Conservation (phyloP, 768 basidiomycete genomes). For the button mushroom (Agaricus bisporus) region DNA sequence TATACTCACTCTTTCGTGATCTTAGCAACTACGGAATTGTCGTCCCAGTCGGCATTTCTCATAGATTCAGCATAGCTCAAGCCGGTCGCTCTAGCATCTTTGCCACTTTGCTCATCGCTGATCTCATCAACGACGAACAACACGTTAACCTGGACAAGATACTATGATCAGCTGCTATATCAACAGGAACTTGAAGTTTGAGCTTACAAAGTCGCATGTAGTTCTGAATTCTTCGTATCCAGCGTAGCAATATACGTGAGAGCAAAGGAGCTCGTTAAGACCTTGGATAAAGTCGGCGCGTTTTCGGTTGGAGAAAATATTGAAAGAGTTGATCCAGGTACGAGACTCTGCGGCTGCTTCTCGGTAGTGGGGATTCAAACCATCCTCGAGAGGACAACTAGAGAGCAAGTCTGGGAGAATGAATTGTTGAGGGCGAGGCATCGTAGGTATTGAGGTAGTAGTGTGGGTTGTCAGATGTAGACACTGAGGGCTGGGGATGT, state of each 20-base stretch:
- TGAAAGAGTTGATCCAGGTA: constrained; percentile 56
- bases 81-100: constrained; percentile 48
- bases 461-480: constrained; percentile 11
- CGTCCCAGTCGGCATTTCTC: constrained; percentile 44
- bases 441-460: constrained; percentile 14
- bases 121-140: constrained; percentile 66
- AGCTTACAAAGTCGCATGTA: constrained; percentile 52
- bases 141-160: constrained; percentile 38
- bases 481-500: constrained; percentile 12
- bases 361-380: constrained; percentile 51
- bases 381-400: constrained; percentile 39
- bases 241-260: constrained; percentile 56
- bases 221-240: constrained; percentile 52
- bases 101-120: constrained; percentile 57
- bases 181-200: not conserved
- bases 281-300: constrained; percentile 59
- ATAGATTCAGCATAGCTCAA: constrained; percentile 47
- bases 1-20: constrained; percentile 56
- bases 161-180: constrained; percentile 3
- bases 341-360: constrained; percentile 51
- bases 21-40: constrained; percentile 48
- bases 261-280: constrained; percentile 54
- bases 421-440: constrained; percentile 26
- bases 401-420: constrained; percentile 52
- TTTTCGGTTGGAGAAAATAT: constrained; percentile 53